Percentiles rank a stretch among this genome's conserved stretches.
phyloP scores from a whole-genome alignment of 2,329 filamentous ascomycete genomes.

The Fusarium zealandicum region DNA sequence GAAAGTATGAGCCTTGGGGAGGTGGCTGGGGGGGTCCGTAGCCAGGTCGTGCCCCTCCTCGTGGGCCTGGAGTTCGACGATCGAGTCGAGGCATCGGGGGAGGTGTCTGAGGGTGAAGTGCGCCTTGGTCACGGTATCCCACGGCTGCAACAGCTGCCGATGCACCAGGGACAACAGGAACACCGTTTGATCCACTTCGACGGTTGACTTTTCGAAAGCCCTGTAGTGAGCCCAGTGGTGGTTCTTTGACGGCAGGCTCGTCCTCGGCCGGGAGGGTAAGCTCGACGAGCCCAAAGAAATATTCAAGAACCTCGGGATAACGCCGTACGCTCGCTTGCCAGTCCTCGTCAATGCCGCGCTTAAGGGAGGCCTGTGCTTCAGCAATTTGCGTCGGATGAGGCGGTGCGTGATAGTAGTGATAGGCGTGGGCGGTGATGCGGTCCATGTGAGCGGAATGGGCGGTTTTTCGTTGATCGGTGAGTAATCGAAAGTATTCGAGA shows the following conservation, averaged over 20 bases:
- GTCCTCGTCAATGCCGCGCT: constrained; percentile 79
- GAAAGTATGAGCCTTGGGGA: constrained; percentile 32
- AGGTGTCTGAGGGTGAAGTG: constrained; percentile 38
- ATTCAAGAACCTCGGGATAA: constrained; percentile 83
- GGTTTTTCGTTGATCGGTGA: constrained; percentile 67
- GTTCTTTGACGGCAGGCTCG: constrained; percentile 65
- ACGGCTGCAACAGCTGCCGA: constrained; percentile 38
- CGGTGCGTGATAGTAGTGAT: constrained; percentile 63
- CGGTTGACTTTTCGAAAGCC: constrained; percentile 57
- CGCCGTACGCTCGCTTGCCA: constrained; percentile 78
- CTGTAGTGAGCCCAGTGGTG: constrained; percentile 62
- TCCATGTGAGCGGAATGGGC: constrained; percentile 64
- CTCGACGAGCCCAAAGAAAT: constrained; percentile 77
- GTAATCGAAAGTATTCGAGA: constrained; percentile 68
- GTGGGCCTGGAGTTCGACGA: constrained; percentile 41
- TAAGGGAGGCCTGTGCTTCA: constrained; percentile 70
- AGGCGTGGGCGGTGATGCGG: constrained; percentile 61
- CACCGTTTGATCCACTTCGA: constrained; percentile 48
- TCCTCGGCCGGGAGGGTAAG: constrained; percentile 69
- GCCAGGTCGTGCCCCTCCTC: constrained; percentile 32
- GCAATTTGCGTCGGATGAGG: constrained; percentile 69
- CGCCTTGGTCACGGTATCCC: constrained; percentile 37
- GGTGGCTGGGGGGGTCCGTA: constrained; percentile 36
- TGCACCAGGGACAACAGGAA: constrained; percentile 48
- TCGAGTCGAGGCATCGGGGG: constrained; percentile 38